Conservation (phyloP, 352 stramenopile genomes). For the Phytophthora chlamydospora region DNA sequence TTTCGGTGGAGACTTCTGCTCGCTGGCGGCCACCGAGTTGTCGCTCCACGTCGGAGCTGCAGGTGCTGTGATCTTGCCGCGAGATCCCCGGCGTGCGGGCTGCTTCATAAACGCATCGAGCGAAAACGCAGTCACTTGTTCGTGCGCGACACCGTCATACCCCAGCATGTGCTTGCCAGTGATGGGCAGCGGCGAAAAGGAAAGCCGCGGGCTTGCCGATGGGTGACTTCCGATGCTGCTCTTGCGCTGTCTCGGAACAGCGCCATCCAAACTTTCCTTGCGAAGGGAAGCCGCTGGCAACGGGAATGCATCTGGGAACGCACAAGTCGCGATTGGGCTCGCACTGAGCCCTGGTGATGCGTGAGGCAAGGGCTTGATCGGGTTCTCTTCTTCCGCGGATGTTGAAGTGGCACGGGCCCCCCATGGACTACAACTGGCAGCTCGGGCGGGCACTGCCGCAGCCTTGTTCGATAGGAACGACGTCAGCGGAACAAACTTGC, state of each 20-base stretch:
- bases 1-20: conserved; percentile 36
- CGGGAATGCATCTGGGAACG: conserved; percentile 29
- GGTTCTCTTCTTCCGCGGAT: conserved; percentile 15
- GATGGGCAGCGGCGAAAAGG: conserved; percentile 22
- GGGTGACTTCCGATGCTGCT: conserved; percentile 31
- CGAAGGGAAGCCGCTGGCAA: conserved; percentile 29
- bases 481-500: conserved; percentile 67
- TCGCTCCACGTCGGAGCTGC: conserved; percentile 31
- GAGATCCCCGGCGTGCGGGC: conserved; percentile 21
- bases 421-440: conserved; percentile 23
- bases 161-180: conserved; percentile 47
- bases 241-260: conserved; percentile 32
- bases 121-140: conserved; percentile 60
- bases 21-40: neutral
- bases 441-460: neutral
- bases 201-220: conserved; percentile 42
- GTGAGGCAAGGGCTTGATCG: conserved; percentile 3
- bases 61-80: conserved; percentile 15
- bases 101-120: conserved; percentile 74
- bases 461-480: conserved; percentile 48
- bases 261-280: conserved; percentile 39
- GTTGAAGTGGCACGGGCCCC: neutral
- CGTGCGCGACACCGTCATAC: conserved; percentile 53
- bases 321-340: neutral
- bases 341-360: conserved; percentile 9